Base-by-base conservation (phyloP, 2,329 filamentous ascomycete genomes). In the Incumbomyces lentus region DNA sequence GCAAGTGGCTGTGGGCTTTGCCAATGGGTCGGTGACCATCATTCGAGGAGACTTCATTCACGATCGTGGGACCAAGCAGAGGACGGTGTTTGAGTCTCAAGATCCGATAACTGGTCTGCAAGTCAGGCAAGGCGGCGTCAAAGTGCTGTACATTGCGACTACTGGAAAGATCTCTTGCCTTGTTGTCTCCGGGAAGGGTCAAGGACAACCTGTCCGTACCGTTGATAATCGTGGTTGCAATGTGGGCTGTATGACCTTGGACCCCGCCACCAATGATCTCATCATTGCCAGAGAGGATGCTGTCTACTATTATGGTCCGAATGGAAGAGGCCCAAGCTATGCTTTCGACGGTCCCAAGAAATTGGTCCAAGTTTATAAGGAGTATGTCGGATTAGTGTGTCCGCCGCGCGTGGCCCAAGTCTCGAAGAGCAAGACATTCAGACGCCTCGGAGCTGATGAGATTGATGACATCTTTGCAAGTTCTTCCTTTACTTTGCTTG, bases 221-320 rank as follows among this genome's bases (percentile, higher is more conserved):
- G 73, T 96, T 14, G 92, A 96, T 61, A 89, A 96, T 60, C 74
- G 78, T 14, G 92, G 92, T 1, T 96, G 90, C 60, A 89, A 79
- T 10, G 79, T 94, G n/a, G 89, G 88, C 1, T 98, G 93, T 64
- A 95, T 98, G 86, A 85, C 87, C 0, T 74, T 90, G 11, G 87
- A 95, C 62, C 79, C 76, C 50, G 75, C 77, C 51, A 84, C 81
- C 0, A 86, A 84, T 4, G 86, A 95, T 54, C 81, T 98, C 16
- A 78, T 98, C 2, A 83, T 98, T n/a, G 92, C 84, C 1, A 75
- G 92, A 50, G 87, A 95, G 56, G 93, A 98, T 74, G 92, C 90
- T 6, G 84, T 98, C 45, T 96, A 96, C 66, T 89, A 86, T 49
- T 98, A 96, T 65, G 85, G 83, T 0, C 68, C 84, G 1, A 84